Evolutionary conservation across 352 stramenopile species (phyloP), one percentile per base, ranked within the genome.

Genomic region (Phytophthora pisi): DNA sequence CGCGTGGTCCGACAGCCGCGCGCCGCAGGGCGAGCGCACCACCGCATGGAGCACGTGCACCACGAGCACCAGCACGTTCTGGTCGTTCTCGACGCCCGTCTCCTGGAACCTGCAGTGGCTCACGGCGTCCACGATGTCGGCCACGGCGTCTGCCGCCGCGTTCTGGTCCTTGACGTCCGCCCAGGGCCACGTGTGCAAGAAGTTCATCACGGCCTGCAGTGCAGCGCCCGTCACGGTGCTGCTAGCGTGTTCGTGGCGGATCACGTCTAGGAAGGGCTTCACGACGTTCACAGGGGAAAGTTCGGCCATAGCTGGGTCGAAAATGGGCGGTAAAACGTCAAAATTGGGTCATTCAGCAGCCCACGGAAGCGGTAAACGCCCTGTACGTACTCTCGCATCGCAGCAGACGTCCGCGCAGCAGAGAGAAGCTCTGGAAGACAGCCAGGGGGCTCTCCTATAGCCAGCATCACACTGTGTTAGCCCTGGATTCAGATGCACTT

Each of bases 51-150:
- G 90, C 47, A 99, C 84, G 56, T 98, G 95, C 15, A 99, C 82
- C 8, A 99, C 91, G 61, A 98, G 77, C 57, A 97, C 93, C 34
- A 97, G 83, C 56, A 98, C 91, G 38, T 94, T 84, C 63, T 97
- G 92, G 66, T 97, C 94, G 63, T 78, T 97, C 64, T 97, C 90
- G 6, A 82, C 66, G 63, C 83, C 88, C 7, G 91, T 98, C 51
- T 98, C 95, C 63, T 99, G 95, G 79, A 99, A 99, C 24, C 92
- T 89, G 70, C 96, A 99, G 57, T 97, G 84, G 54, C 87, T 90
- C 26, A 99, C 84, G 16, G 91, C 90, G 36, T 98, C 87, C 11
- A 98, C 94, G 68, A 99, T 89, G 45, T 96, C 88, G 6, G 84
- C 80, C 3, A 92, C 59, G 13, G 79, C 81, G 43, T 96, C 84